These are phyloP conservation scores for Citrullus amarus DNA, from an alignment of 306 rosid genomes.

Conservation along the genomic window DNA sequence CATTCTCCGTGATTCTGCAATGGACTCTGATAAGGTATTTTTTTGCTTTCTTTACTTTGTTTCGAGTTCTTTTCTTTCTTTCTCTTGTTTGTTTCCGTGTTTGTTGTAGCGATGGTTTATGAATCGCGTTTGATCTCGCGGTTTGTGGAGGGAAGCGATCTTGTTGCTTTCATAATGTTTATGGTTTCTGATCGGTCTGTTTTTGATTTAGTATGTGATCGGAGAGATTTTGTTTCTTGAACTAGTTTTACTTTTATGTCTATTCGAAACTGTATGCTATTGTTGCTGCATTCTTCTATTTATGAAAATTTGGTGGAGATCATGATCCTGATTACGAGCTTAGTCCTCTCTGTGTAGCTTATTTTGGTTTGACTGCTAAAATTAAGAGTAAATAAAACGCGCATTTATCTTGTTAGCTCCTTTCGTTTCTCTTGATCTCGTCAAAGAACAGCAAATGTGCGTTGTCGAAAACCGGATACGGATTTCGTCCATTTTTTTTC, in stretches of 20 bases:
- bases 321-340: neutral
- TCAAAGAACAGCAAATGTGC: neutral
- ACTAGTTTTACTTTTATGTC: neutral
- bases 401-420: neutral
- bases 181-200: constrained; percentile 10
- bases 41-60: constrained; percentile 6
- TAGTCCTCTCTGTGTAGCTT: neutral
- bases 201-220: constrained; percentile 1
- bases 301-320: neutral
- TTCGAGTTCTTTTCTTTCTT: neutral
- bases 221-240: constrained; percentile 8
- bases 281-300: neutral
- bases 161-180: constrained; percentile 15
- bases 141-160: constrained; percentile 31
- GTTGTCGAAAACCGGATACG: neutral
- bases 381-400: neutral
- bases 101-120: constrained; percentile 9
- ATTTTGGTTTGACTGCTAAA: neutral
- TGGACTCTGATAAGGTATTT: constrained; percentile 57
- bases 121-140: constrained; percentile 44
- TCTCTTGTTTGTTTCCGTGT: neutral
- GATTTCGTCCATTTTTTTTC: neutral
- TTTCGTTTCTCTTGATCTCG: neutral
- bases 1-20: constrained; percentile 37
- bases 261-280: neutral